Conservation (phyloP, 2,329 filamentous ascomycete genomes). For the Beauveria sp. region DNA sequence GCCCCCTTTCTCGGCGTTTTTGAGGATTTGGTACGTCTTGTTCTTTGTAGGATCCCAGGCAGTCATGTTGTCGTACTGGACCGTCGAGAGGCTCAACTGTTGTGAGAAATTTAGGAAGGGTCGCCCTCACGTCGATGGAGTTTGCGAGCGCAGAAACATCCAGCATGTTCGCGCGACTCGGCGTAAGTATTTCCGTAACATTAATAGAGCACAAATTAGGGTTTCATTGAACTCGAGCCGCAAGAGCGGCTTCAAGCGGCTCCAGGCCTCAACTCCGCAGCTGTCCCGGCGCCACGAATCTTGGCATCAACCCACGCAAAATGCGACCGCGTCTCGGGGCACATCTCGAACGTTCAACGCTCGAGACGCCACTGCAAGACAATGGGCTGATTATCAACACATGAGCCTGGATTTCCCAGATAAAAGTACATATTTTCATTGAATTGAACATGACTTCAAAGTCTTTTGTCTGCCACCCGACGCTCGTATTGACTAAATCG, state of each 20-base stretch:
- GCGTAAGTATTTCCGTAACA: too few species aligned
- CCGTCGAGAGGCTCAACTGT: not conserved
- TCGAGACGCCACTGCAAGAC: not conserved
- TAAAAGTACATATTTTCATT: not conserved
- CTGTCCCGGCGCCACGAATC: too few species aligned
- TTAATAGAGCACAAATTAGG: too few species aligned
- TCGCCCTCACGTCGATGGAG: not conserved
- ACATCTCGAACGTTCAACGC: not conserved
- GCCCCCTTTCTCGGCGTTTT: slow-evolving; percentile 40
- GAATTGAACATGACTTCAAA: too few species aligned
- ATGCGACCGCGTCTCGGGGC: slow-evolving; percentile 1
- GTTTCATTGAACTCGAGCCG: too few species aligned
- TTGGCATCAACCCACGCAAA: not conserved
- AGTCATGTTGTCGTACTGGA: slow-evolving; percentile 12
- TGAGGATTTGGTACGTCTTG: slow-evolving; percentile 35
- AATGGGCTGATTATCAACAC: not conserved
- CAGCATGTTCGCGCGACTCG: too few species aligned
- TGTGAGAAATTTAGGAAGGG: not conserved
- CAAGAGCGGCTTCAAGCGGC: too few species aligned
- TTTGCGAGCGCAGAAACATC: too few species aligned
- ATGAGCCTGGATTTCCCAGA: not conserved
- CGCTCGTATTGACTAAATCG: too few species aligned
- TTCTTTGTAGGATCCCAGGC: slow-evolving; percentile 18
- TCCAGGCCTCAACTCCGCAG: too few species aligned
- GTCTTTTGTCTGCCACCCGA: too few species aligned